Base-by-base conservation (phyloP, 345 rosid genomes). In the Citrus medica region DNA sequence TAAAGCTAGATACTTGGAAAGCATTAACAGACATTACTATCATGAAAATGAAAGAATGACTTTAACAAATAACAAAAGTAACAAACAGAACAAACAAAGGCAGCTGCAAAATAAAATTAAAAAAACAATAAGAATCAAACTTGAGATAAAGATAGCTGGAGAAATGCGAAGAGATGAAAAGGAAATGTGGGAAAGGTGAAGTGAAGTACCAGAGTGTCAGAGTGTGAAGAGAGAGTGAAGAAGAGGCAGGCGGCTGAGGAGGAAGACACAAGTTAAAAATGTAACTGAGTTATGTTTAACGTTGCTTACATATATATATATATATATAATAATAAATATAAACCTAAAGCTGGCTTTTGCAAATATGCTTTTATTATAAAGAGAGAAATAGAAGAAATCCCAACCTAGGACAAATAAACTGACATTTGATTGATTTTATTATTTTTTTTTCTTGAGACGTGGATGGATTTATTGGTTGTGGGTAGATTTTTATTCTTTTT, bases 221-320 rank as follows among this genome's bases (percentile, higher is more conserved):
- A 22, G 27, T 24, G 58, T 27, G 68, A 30, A 24, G 79, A 61
- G 71, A 72, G 84, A 73, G 82, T 69, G 75, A 81, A 64, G 76
- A 75, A 48, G 46, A 65, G 16, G 80, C 86, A 62, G 87, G 89
- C 90, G 90, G 71, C 72, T 67, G 78, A 53, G 65, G 79, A 64
- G 66, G 70, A 63, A 75, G 55, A 66, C 69, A 37, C 38, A 33
- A 65, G 42, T 17, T 32, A 12, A 62, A 64, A 22, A 2, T 14
- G n/a, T 14, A 13, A 4, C 24, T 22, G 28, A n/a, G 8, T 7
- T 56, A 37, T 30, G 35, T 30, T 16, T 60, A 25, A 38, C 82
- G 85, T 83, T 78, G 59, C 75, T 83, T 85, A 72, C 76, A 72
- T n/a, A 75, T 9, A 28, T 0, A 37, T 3, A 66, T n/a, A n/a